These are phyloP conservation scores for Omphalotus olearius DNA, from an alignment of 1,284 basidiomycete genomes.

Conservation along the genomic window DNA sequence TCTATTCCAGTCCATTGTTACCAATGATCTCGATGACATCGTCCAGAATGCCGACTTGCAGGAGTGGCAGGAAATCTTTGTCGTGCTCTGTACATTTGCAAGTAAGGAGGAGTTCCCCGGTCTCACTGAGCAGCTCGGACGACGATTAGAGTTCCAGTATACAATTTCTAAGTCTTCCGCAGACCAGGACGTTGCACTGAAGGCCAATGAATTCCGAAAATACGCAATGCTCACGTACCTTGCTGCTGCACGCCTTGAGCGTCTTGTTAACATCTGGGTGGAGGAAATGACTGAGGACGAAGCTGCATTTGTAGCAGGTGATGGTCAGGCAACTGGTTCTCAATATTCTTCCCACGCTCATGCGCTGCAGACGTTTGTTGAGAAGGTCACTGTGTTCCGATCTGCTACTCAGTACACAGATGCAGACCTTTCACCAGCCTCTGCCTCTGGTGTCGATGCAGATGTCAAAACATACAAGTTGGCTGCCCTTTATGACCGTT, in stretches of 20 bases:
- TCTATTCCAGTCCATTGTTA: conserved; percentile 93
- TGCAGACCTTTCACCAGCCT: conserved; percentile 53
- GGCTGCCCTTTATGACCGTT: conserved; percentile 84
- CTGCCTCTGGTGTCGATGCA: conserved; percentile 30
- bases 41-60: conserved; percentile 93
- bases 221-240: conserved; percentile 92
- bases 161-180: conserved; percentile 51
- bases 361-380: conserved; percentile 91
- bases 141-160: conserved; percentile 84
- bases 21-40: conserved; percentile 88
- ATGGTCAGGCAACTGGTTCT: conserved; percentile 43
- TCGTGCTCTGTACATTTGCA: conserved; percentile 95
- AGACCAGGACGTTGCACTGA: conserved; percentile 35
- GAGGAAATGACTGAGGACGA: conserved; percentile 93
- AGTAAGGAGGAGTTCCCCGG: conserved; percentile 79
- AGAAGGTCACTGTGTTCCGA: conserved; percentile 96
- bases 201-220: conserved; percentile 66
- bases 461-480: conserved; percentile 78
- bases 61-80: conserved; percentile 98
- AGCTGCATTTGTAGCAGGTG: conserved; percentile 42
- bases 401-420: conserved; percentile 88
- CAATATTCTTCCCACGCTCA: conserved; percentile 84
- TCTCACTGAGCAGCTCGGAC: conserved; percentile 89
- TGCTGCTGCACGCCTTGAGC: conserved; percentile 86
- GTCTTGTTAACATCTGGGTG: conserved; percentile 89